Conservation (phyloP, 2,329 filamentous ascomycete genomes). For the Aspergillus piperis region DNA sequence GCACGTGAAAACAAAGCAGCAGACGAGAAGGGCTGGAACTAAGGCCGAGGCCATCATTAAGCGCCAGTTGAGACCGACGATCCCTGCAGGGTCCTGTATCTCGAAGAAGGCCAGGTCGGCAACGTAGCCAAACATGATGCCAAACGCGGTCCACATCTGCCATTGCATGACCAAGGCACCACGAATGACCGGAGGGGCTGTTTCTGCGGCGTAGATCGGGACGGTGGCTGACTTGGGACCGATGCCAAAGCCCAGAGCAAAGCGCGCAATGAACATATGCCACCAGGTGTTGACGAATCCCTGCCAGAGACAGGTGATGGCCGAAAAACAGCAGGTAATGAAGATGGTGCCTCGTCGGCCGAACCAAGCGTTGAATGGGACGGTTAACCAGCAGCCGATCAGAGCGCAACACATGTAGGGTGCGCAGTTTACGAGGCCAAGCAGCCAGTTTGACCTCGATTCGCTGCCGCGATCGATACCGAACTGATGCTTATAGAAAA, state of each 20-base stretch:
- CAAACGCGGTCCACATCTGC: slow-evolving; percentile 62
- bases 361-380: slow-evolving; percentile 69
- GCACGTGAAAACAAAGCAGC: slow-evolving; percentile 64
- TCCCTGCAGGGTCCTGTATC: slow-evolving; percentile 52
- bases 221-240: slow-evolving; percentile 74
- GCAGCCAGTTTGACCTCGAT: slow-evolving; percentile 57
- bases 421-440: slow-evolving; percentile 62
- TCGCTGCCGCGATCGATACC: slow-evolving; percentile 49
- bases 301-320: slow-evolving; percentile 55
- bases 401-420: slow-evolving; percentile 66
- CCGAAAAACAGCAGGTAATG: slow-evolving; percentile 71
- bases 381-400: slow-evolving; percentile 71
- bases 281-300: slow-evolving; percentile 71
- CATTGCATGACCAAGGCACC: slow-evolving; percentile 81
- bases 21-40: slow-evolving; percentile 61
- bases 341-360: slow-evolving; percentile 76
- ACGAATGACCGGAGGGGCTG: slow-evolving; percentile 67
- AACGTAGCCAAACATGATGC: slow-evolving; percentile 59
- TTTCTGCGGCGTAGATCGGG: slow-evolving; percentile 76
- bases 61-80: slow-evolving; percentile 65
- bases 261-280: slow-evolving; percentile 69
- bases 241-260: slow-evolving; percentile 76
- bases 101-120: slow-evolving; percentile 64
- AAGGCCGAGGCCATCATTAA: slow-evolving; percentile 70
- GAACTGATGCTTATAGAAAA: slow-evolving; percentile 64